These are phyloP conservation scores for Hygrophoropsis aurantiaca DNA, from an alignment of 768 basidiomycete species.

Conservation along the genomic window DNA sequence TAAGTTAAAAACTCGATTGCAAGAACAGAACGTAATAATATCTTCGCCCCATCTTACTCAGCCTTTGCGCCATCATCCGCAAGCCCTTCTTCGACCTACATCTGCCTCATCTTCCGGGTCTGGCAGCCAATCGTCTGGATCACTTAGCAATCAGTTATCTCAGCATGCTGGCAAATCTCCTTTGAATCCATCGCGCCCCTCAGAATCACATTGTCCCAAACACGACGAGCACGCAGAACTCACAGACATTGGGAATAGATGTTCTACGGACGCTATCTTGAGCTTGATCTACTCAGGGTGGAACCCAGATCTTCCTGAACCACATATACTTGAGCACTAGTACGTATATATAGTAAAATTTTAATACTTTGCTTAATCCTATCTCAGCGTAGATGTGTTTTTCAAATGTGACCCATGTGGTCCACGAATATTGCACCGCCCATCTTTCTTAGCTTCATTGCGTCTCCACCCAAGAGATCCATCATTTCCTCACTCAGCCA, in stretches of 20 bases:
- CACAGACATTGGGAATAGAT: slow-evolving; percentile 34
- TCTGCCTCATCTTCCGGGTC: slow-evolving; percentile 23
- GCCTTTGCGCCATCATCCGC: slow-evolving; percentile 14
- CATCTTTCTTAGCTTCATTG: slow-evolving; percentile 79
- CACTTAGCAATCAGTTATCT: slow-evolving; percentile 7
- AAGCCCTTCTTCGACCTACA: slow-evolving; percentile 15
- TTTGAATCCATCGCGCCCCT: slow-evolving; percentile 34
- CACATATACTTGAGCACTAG: slow-evolving; percentile 72
- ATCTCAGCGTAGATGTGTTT: slow-evolving; percentile 75
- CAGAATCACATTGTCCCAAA: slow-evolving; percentile 39
- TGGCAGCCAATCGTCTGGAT: slow-evolving; percentile 10
- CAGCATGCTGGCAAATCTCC: background rate
- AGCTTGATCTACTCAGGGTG: slow-evolving; percentile 75
- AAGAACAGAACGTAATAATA: slow-evolving; percentile 46
- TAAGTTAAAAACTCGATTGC: slow-evolving; percentile 60
- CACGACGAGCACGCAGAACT: slow-evolving; percentile 54
- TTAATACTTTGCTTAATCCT: slow-evolving; percentile 15
- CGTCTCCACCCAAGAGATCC: slow-evolving; percentile 77
- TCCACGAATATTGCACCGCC: slow-evolving; percentile 78
- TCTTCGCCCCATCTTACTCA: slow-evolving; percentile 34
- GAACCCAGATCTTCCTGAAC: slow-evolving; percentile 85
- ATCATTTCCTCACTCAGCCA: slow-evolving; percentile 84
- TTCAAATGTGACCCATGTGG: slow-evolving; percentile 88
- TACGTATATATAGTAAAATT: slow-evolving; percentile 36
- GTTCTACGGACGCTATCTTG: slow-evolving; percentile 53